These are phyloP conservation scores for Gonium pectorale DNA, from an alignment of 139 green algal species.

Conservation along the genomic window DNA sequence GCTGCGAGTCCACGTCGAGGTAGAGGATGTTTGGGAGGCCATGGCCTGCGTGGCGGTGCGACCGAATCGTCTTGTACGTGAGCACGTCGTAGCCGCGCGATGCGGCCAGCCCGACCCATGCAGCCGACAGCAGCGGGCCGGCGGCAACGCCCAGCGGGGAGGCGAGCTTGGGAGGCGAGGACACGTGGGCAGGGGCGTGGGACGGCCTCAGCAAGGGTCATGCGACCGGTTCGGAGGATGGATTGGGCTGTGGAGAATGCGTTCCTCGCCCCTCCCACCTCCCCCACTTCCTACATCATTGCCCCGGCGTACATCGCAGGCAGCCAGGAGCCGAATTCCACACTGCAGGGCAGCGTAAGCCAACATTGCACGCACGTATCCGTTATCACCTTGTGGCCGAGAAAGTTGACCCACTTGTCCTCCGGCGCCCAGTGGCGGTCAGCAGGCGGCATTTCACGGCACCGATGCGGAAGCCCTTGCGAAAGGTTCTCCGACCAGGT, in stretches of 20 bases:
- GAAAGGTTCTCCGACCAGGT: conserved; percentile 42
- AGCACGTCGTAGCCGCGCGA: conserved; percentile 44
- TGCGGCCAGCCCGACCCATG: conserved; percentile 42
- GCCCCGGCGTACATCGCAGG: too few relatives aligned
- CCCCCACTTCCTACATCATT: too few relatives aligned
- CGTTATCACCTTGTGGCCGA: conserved; percentile 29
- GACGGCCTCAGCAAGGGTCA: not conserved
- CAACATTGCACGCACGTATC: not conserved
- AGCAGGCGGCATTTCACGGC: not conserved
- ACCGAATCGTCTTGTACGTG: conserved; percentile 59
- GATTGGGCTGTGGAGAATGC: not conserved
- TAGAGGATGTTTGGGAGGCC: conserved; percentile 36
- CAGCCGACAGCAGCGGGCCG: conserved; percentile 48
- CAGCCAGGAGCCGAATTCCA: too few relatives aligned
- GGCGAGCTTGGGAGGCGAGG: conserved; percentile 27
- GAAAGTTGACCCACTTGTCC: conserved; percentile 48
- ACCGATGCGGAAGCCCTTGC: not conserved
- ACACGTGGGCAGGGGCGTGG: too few relatives aligned
- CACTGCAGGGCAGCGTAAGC: not conserved
- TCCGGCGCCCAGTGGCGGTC: not conserved
- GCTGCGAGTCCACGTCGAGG: conserved; percentile 11
- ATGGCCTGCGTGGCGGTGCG: conserved; percentile 23
- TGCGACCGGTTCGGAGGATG: not conserved
- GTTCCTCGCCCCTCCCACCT: too few relatives aligned
- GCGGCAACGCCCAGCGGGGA: conserved; percentile 46